Conservation (phyloP, 192 early-diverging fungal genomes). For the Coemansia javaensis region DNA sequence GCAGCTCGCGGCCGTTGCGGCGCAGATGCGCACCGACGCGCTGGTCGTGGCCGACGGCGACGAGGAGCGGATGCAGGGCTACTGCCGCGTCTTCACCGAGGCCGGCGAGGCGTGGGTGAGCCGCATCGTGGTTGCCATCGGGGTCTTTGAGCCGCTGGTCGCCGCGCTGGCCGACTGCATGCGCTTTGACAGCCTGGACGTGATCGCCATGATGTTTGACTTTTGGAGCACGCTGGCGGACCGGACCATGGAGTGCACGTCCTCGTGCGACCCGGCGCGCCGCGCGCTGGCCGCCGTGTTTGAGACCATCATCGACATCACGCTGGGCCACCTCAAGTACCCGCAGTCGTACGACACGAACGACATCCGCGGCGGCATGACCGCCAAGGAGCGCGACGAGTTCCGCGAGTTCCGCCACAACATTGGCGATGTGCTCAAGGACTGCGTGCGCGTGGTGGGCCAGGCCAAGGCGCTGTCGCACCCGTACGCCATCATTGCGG, state of each 20-base stretch:
- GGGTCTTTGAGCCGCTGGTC: constrained; percentile 68
- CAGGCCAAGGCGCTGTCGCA: constrained; percentile 65
- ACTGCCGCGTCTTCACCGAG: constrained; percentile 82
- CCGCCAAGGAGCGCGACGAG: constrained; percentile 88
- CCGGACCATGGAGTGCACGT: constrained; percentile 46
- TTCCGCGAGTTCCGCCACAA: constrained; percentile 95
- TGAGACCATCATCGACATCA: constrained; percentile 69
- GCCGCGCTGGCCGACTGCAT: constrained; percentile 80
- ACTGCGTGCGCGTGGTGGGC: constrained; percentile 83
- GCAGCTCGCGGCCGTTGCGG: constrained; percentile 42
- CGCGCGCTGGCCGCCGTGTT: constrained; percentile 64
- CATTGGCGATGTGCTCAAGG: constrained; percentile 96
- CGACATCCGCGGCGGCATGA: constrained; percentile 59
- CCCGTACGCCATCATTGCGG: constrained; percentile 56
- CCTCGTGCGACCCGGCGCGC: constrained; percentile 49
- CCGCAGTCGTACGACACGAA: constrained; percentile 47
- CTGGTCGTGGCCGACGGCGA: constrained; percentile 66
- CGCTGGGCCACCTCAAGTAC: constrained; percentile 84
- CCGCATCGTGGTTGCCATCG: constrained; percentile 64
- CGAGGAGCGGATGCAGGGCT: constrained; percentile 71
- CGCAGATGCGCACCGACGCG: constrained; percentile 33
- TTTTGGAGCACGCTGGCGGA: constrained; percentile 86
- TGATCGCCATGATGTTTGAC: constrained; percentile 83
- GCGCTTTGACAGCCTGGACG: constrained; percentile 72
- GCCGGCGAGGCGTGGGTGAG: constrained; percentile 83